Evolutionary conservation across 2,329 filamentous ascomycete genomes (phyloP).

Genomic region (Xylariaceae sp.): DNA sequence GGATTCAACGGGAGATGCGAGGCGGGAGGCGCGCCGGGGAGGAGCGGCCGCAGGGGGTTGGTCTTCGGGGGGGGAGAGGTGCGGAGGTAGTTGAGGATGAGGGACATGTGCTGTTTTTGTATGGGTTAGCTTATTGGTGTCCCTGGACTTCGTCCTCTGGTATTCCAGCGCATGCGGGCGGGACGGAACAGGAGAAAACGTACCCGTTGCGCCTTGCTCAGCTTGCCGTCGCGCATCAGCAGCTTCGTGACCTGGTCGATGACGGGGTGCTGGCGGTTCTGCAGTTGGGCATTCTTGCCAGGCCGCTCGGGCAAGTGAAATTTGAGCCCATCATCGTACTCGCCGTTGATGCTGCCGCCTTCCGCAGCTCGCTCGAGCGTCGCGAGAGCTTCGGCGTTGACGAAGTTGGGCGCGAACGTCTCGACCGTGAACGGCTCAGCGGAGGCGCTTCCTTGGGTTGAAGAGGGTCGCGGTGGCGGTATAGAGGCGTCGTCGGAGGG

Average conservation of each 20-base stretch:
- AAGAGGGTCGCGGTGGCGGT: conserved; percentile 4
- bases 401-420: conserved; percentile 24
- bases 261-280: conserved; percentile 80
- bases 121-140: neutral
- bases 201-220: conserved; percentile 85
- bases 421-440: conserved; percentile 13
- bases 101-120: conserved; percentile 67
- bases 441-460: conserved; percentile 4
- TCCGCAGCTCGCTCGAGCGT: conserved; percentile 25
- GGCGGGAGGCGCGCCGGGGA: conserved; percentile 73
- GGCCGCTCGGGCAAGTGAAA: conserved; percentile 69
- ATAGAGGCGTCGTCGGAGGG: conserved; percentile 4
- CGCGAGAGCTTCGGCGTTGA: conserved; percentile 23
- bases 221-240: conserved; percentile 87
- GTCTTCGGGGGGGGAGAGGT: conserved; percentile 75
- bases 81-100: conserved; percentile 79
- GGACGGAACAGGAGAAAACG: conserved; percentile 23
- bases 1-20: conserved; percentile 83
- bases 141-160: conserved; percentile 1
- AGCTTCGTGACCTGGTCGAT: conserved; percentile 84
- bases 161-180: too few relatives aligned
- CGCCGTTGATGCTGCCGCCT: conserved; percentile 18
- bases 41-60: conserved; percentile 65
- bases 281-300: conserved; percentile 51
- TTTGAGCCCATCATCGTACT: conserved; percentile 60